Base-by-base conservation (phyloP, 2,329 filamentous ascomycete genomes). In the Triangularia verruculosa region DNA sequence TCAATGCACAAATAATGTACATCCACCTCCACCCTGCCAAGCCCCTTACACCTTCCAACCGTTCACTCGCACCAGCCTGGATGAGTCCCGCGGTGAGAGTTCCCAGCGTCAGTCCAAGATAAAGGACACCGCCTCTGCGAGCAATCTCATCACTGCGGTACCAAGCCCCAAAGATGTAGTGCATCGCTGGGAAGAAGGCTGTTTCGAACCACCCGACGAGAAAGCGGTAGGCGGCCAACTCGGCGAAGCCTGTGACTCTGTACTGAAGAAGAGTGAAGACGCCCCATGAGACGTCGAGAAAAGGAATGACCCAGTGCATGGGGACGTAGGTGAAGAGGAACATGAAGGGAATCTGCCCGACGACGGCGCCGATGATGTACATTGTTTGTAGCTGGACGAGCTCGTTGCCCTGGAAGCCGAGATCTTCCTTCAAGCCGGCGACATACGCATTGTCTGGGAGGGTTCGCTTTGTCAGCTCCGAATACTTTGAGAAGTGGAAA, bases 181-280 rank as follows among this genome's bases (percentile, higher is more conserved):
- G 78, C 34, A 80, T 77, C 0, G 76, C 70, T 0, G 78, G 72
- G 64, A 80, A 79, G 56, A 78, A 77, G 0, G 76, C 73, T 1
- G 76, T 74, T 71, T 86, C 83, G 62, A 86, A 84, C 70, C 79
- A 79, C 0, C 82, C 82, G 2, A 86, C 80, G 1, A 85, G 65
- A 61, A 86, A 86, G 2, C 83, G 77, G 69, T 84, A 84, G 0
- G 80, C 80, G 54, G 79, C 79, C 8, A 85, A 63, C 59, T 86
- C 83, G 0, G 78, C 77, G 65, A 78, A 85, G 1, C 77, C 75
- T 2, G 76, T 73, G 0, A 79, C 79, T 4, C 83, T 79, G 61
- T 80, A 85, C 63, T 86, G 83, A 2, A 86, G 73, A 8, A 87
- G 75, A 0, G 84, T 87, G 64, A 86, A 83, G 15, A 86, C 71